Percentiles rank a stretch among this genome's conserved stretches.
These are phyloP conservation scores for Daldinia sp. DNA, from an alignment of 2,329 filamentous ascomycete genomes.

Conservation along the genomic window DNA sequence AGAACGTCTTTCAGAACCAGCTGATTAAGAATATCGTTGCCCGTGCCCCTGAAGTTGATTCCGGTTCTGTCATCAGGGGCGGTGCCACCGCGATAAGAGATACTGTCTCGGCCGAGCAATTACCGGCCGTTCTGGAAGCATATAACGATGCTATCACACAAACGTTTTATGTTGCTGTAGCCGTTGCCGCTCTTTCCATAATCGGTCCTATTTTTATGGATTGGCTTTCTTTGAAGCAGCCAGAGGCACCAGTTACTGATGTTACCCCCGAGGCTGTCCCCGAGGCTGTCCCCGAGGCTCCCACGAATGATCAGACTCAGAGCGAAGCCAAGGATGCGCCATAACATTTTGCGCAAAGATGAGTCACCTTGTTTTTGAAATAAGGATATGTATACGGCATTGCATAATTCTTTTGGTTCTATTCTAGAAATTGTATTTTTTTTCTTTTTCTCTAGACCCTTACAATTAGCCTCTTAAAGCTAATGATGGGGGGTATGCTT, in stretches of 20 bases:
- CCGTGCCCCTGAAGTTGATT: conserved; percentile 18
- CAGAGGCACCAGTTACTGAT: conserved; percentile 13
- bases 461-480: neutral
- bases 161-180: conserved; percentile 30
- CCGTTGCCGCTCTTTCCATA: conserved; percentile 22
- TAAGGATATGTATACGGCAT: neutral
- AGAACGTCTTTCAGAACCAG: conserved; percentile 32
- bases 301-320: conserved; percentile 11
- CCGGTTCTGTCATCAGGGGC: conserved; percentile 10
- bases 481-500: neutral
- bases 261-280: neutral
- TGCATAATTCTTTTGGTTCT: neutral
- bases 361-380: neutral
- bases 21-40: conserved; percentile 22
- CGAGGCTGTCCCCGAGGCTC: conserved; percentile 11
- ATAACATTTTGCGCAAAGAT: conserved; percentile 1
- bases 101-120: conserved; percentile 16
- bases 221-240: conserved; percentile 29
- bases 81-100: conserved; percentile 22
- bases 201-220: conserved; percentile 24
- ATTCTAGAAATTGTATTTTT: neutral
- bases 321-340: neutral
- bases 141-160: conserved; percentile 24
- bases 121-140: conserved; percentile 18
- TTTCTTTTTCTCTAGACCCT: neutral